A percentile compares a stretch with the other conserved stretches of the same genome.
These are phyloP conservation scores for Adansonia digitata DNA, from an alignment of 345 rosid species.

Conservation along the genomic window DNA sequence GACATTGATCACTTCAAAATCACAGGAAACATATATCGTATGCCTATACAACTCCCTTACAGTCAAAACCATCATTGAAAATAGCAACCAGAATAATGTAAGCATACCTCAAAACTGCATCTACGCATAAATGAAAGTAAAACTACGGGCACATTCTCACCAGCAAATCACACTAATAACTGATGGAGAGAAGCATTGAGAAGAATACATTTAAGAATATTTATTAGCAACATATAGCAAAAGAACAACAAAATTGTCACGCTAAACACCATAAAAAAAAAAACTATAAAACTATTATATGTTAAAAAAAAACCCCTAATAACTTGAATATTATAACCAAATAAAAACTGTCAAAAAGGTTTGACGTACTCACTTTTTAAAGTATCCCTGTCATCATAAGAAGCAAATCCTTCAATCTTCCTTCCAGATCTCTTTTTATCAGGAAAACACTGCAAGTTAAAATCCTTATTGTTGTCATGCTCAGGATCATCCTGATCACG, in stretches of 20 bases:
- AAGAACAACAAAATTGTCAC: background rate
- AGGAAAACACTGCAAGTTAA: slow-evolving; percentile 44
- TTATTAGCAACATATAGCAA: background rate
- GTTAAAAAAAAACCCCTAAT: background rate
- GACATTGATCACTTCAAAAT: background rate
- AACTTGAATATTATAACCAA: background rate
- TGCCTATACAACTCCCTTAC: background rate
- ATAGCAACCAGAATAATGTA: background rate
- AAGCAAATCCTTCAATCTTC: slow-evolving; percentile 63
- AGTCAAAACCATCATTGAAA: background rate
- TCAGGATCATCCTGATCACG: slow-evolving; percentile 69
- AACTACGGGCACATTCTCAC: background rate
- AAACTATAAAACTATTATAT: background rate
- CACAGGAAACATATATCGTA: background rate
- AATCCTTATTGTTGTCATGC: slow-evolving; percentile 55
- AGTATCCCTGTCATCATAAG: slow-evolving; percentile 64
- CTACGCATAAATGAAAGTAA: background rate
- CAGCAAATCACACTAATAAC: background rate
- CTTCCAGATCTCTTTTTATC: slow-evolving; percentile 63
- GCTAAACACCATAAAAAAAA: background rate
- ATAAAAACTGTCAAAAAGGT: background rate
- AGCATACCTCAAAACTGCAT: background rate
- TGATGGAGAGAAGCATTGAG: slow-evolving; percentile 2
- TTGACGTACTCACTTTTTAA: slow-evolving; percentile 60
- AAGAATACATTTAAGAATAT: background rate